Evolutionary conservation across 2,329 filamentous ascomycete species (phyloP), one percentile per base, ranked within the genome.

Genomic region (Ceratocystis ficicola): DNA sequence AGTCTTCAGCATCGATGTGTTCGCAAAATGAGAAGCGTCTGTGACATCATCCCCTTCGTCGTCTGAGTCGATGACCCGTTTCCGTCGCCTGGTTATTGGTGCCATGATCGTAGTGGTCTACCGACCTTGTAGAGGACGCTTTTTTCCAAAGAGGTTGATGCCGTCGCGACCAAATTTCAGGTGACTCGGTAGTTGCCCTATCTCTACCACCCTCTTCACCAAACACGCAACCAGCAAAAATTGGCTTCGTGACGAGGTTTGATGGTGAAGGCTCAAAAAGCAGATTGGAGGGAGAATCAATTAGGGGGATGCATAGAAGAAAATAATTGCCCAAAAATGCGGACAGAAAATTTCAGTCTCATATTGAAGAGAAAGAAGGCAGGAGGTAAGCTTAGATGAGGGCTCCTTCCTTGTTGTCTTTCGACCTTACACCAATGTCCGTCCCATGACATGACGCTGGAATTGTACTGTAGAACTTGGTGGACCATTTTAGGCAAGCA

Each of bases 11-110:
- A 82, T 83, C 12, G 81, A 79, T 30, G 44, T 55, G 44, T 81
- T 74, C 32, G 84, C 74, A 69, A 81, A 84, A 30, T 84, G 73
- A 25, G 78, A 82, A 69, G 83, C 77, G 65, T 76, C 62, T 6
- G 64, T 44, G 65, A 81, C 77, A 41, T 76, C 75, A 69, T 81
- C 78, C 69, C 82, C 79, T 69, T 81, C 78, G 64, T 80, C 80
- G 57, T 77, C 77, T 69, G 74, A 74, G 63, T 79, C 76, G 68
- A 83, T 73, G 71, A 81, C 74, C 70, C 80, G 81, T 77, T 79
- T 82, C 70, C 80, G 81, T 73, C 83, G 80, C 76, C 83, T 83
- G 72, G 81, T 76, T 69, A 80, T 78, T 74, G 81, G 81, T 71
- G 80, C 80, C 82, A 85, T 85, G 70, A n/a, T 28, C 30, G 55